Conservation (phyloP, 257 asterid species). For the Anisodus tanguticus region DNA sequence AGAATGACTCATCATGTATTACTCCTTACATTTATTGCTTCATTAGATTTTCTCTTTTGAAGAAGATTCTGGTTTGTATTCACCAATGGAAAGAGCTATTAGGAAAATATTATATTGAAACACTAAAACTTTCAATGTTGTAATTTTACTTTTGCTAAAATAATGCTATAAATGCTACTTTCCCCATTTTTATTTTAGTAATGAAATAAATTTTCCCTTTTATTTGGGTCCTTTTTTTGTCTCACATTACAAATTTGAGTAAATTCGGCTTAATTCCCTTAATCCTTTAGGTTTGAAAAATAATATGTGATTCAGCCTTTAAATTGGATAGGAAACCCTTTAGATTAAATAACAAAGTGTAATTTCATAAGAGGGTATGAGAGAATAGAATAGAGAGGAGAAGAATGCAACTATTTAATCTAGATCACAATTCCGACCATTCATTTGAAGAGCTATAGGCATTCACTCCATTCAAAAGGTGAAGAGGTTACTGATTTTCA, state of each 20-base stretch:
- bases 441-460: too few species aligned
- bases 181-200: not conserved
- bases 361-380: too few species aligned
- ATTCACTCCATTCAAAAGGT: too few species aligned
- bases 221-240: not conserved
- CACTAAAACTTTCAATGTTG: not conserved
- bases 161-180: not conserved
- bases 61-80: conserved; percentile 22
- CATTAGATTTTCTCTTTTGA: not conserved
- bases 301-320: too few species aligned
- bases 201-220: not conserved
- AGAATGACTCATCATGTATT: conserved; percentile 15
- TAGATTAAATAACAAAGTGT: too few species aligned
- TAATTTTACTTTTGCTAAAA: conserved; percentile 6
- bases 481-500: too few species aligned
- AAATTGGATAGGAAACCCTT: too few species aligned
- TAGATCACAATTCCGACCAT: too few species aligned
- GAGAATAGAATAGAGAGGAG: too few species aligned
- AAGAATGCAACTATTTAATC: too few species aligned
- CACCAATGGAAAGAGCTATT: not conserved
- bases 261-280: too few species aligned
- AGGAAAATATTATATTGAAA: not conserved
- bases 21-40: not conserved
- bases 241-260: not conserved
- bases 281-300: too few species aligned